A percentile compares a stretch with the other conserved stretches of the same genome.
phyloP scores from a whole-genome alignment of 345 rosid genomes.

The Heritiera fomes region DNA sequence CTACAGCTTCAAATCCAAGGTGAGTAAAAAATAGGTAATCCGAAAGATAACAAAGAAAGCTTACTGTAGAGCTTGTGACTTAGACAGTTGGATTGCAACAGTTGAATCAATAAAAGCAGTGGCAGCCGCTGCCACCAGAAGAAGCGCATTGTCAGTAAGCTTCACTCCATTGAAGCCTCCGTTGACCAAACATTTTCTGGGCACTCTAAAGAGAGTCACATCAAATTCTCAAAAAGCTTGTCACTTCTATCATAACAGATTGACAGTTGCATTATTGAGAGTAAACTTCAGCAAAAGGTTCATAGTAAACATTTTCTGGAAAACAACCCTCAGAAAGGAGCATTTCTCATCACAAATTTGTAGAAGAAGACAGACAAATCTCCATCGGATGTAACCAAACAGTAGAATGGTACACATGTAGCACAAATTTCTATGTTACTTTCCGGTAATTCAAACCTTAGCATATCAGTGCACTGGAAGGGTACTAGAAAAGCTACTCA shows the following conservation, averaged over 20 bases:
- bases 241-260: not conserved
- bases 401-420: not conserved
- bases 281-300: not conserved
- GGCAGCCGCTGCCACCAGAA: constrained; percentile 29
- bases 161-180: constrained; percentile 32
- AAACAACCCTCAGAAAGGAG: not conserved
- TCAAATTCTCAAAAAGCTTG: not conserved
- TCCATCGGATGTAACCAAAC: not conserved
- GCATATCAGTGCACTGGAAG: constrained; percentile 29
- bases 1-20: not conserved
- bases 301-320: not conserved
- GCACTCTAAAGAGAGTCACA: not conserved
- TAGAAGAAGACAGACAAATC: not conserved
- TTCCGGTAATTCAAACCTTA: constrained; percentile 22
- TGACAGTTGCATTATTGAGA: not conserved
- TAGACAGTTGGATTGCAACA: constrained; percentile 26
- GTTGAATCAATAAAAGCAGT: constrained; percentile 40
- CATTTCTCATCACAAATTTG: constrained; percentile 2
- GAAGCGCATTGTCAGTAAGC: constrained; percentile 14
- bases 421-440: constrained; percentile 29
- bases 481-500: constrained; percentile 17
- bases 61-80: constrained; percentile 32
- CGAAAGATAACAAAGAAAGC: constrained; percentile 1
- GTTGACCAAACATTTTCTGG: not conserved
- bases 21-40: not conserved